Evolutionary conservation across 352 stramenopile species (phyloP).

Genomic region (Pythium brachiatum): DNA sequence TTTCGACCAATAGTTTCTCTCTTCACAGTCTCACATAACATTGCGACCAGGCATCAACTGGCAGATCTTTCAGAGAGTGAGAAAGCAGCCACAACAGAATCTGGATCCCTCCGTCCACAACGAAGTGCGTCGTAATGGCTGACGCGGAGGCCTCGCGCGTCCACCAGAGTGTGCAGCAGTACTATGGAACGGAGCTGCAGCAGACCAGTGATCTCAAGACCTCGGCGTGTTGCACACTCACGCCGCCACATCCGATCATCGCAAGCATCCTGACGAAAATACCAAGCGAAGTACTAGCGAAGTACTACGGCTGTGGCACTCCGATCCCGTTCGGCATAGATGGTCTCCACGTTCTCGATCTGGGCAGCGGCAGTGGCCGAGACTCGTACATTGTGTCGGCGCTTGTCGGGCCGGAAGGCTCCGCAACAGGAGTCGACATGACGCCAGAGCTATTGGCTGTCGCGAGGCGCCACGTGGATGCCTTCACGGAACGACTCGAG

Average conservation of each 20-base stretch:
- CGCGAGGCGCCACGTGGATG: slow-evolving; percentile 51
- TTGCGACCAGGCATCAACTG: not conserved
- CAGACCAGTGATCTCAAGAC: slow-evolving; percentile 66
- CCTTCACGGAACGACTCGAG: slow-evolving; percentile 74
- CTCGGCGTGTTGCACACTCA: slow-evolving; percentile 66
- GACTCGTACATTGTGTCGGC: slow-evolving; percentile 85
- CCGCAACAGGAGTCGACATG: slow-evolving; percentile 90
- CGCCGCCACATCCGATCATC: slow-evolving; percentile 31
- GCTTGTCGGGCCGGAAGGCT: slow-evolving; percentile 68
- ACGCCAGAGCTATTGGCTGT: slow-evolving; percentile 79
- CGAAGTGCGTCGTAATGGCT: not conserved
- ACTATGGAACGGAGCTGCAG: slow-evolving; percentile 42
- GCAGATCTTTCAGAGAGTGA: too few relatives aligned
- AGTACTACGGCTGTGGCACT: slow-evolving; percentile 83
- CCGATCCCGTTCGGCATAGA: slow-evolving; percentile 59
- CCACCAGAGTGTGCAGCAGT: slow-evolving; percentile 27
- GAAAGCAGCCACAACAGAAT: too few relatives aligned
- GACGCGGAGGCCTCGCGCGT: not conserved
- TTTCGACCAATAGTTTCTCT: too few relatives aligned
- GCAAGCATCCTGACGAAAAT: slow-evolving; percentile 56
- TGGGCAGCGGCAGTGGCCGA: slow-evolving; percentile 85
- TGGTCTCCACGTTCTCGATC: slow-evolving; percentile 69
- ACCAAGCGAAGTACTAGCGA: slow-evolving; percentile 46
- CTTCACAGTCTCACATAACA: not conserved
- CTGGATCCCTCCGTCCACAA: too few relatives aligned